Base-by-base conservation (phyloP, 768 basidiomycete species). In the Mycena leptocephala region DNA sequence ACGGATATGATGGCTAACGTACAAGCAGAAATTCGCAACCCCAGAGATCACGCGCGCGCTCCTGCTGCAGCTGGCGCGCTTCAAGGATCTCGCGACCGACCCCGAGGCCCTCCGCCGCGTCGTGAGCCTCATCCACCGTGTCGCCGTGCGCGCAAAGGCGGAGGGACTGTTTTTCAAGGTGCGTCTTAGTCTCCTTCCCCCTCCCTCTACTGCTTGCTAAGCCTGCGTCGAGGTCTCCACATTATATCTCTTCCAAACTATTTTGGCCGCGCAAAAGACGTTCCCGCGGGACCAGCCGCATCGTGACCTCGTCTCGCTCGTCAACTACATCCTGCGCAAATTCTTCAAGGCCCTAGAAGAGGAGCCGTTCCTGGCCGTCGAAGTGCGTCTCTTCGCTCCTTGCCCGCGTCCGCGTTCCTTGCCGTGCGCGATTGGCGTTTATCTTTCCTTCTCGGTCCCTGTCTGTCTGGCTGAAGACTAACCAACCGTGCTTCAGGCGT, bases 131-230 rank as follows among this genome's bases (percentile, higher is more conserved):
- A 89, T 99, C 79, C 96, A 99, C 82, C 92, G 98, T 18, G 96
- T 98, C 78, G 97, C 94, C 56, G 92, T 99, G 75, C 93, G 91
- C 80, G 94, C 94, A 20, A 97, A 98, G 83, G 96, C 97, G 1
- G 98, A 99, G 82, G 98, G 95, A 0, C 85, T 99, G 11, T 99
- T 96, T 85, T 99, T 98, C 91, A 96, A 97, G 86, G 98, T 97
- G 74, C 68, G 90, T 84, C 18, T 65, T 46, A 24, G 16, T 3
- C 51, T 8, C n/a, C 48, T 7, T 1, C 7, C 41, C 28, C 8
- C 18, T 39, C 43, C 18, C 43, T 39, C 37, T 39, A 26, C 61
- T 75, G 56, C 74, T 74, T 20, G 56, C 74, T 39, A 59, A 58
- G n/a, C 74, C 75, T 30, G 77, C 82, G 81, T 74, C 72, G 84